These are phyloP conservation scores for Amaranthus hypochondriacus DNA, from an alignment of 148 eudicot species.

Conservation along the genomic window DNA sequence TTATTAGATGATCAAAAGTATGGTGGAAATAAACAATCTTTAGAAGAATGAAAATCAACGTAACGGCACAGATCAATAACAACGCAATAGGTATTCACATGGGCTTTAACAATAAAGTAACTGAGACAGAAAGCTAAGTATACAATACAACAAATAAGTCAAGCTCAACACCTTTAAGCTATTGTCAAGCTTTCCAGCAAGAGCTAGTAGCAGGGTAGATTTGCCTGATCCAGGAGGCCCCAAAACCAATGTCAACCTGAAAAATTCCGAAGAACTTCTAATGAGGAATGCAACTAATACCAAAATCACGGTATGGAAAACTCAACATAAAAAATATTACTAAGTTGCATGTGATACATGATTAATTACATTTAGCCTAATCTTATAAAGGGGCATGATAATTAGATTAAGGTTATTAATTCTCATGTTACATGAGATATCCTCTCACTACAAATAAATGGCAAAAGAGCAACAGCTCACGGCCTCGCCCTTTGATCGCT, in stretches of 20 bases:
- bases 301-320: background rate
- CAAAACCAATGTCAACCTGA: constrained; percentile 85
- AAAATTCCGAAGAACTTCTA: constrained; percentile 6
- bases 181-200: constrained; percentile 74
- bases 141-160: background rate
- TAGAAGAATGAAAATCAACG: background rate
- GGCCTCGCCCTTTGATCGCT: too few species aligned
- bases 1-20: too few species aligned
- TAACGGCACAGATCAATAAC: background rate
- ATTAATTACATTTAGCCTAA: background rate
- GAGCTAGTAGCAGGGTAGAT: constrained; percentile 70
- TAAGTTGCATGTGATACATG: background rate
- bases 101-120: background rate
- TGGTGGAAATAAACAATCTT: too few species aligned
- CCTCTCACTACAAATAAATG: background rate
- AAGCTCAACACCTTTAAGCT: constrained; percentile 50
- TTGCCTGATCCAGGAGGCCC: constrained; percentile 97
- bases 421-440: constrained; percentile 10
- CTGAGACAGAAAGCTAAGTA: background rate
- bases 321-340: background rate
- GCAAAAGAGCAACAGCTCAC: too few species aligned
- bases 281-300: background rate
- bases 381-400: background rate
- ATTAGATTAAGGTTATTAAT: background rate
- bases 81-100: too few species aligned